Evolutionary conservation across 2,329 filamentous ascomycete species (phyloP).

Genomic region (Lecanicillium sp.): DNA sequence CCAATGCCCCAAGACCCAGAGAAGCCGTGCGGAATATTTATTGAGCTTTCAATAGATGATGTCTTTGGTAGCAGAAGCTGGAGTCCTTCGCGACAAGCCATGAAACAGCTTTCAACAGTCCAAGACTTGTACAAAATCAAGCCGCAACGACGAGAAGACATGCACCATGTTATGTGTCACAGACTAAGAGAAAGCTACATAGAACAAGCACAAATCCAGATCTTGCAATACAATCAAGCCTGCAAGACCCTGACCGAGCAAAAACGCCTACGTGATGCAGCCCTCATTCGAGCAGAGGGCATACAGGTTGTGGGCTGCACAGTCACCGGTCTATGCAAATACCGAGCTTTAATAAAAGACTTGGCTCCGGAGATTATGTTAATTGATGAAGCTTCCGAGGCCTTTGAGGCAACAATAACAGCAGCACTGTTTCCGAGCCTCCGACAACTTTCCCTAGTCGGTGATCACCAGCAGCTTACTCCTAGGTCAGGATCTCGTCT

Average conservation of each 20-base stretch:
- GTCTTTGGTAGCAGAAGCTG: not conserved
- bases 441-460: constrained; percentile 51
- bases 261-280: constrained; percentile 49
- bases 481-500: too few species aligned
- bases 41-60: not conserved
- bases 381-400: constrained; percentile 76
- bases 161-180: constrained; percentile 59
- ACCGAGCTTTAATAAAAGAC: constrained; percentile 59
- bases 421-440: constrained; percentile 42
- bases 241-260: constrained; percentile 46
- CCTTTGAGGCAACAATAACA: constrained; percentile 52
- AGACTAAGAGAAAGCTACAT: constrained; percentile 40
- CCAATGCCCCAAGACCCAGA: not conserved
- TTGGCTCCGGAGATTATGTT: constrained; percentile 60
- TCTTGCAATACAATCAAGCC: constrained; percentile 39
- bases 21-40: not conserved
- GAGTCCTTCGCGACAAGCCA: constrained; percentile 9
- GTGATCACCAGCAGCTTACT: constrained; percentile 73
- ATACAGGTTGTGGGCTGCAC: constrained; percentile 57
- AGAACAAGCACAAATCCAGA: constrained; percentile 37
- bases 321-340: constrained; percentile 75
- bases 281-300: constrained; percentile 24
- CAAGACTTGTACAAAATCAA: constrained; percentile 55
- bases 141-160: constrained; percentile 43
- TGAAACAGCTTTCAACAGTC: constrained; percentile 8